A percentile compares a stretch with the other conserved stretches of the same genome.
These are phyloP conservation scores for Lactifluus volemus DNA, from an alignment of 768 basidiomycete genomes.

Conservation along the genomic window DNA sequence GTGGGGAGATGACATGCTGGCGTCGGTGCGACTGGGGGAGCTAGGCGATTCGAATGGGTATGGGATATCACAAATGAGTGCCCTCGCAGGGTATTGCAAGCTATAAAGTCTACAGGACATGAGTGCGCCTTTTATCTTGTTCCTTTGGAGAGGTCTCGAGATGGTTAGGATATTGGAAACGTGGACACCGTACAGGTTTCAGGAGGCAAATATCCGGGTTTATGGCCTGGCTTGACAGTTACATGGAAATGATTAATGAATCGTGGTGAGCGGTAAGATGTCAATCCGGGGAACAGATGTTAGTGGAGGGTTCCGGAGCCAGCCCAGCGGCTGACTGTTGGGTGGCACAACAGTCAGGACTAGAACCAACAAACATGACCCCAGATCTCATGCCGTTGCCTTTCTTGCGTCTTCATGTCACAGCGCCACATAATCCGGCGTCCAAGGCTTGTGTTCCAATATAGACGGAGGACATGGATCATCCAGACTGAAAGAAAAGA, in stretches of 20 bases:
- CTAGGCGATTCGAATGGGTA: neutral
- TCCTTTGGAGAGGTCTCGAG: neutral
- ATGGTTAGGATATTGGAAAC: neutral
- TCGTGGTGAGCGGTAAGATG: neutral
- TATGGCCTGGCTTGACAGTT: constrained; percentile 3
- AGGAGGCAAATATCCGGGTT: neutral
- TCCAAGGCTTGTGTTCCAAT: neutral
- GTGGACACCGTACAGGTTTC: neutral
- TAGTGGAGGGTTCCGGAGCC: neutral
- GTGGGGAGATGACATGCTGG: constrained; percentile 6
- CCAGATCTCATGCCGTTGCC: constrained; percentile 9
- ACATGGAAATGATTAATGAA: constrained; percentile 1
- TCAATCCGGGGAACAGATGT: neutral
- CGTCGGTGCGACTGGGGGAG: neutral
- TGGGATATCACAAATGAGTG: neutral
- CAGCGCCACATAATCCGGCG: constrained; percentile 10
- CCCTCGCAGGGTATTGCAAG: neutral
- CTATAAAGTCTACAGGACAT: neutral
- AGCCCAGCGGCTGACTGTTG: constrained; percentile 12
- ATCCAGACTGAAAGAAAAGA: constrained; percentile 1
- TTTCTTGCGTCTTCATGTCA: constrained; percentile 6
- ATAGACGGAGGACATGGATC: neutral
- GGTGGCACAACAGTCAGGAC: constrained; percentile 5
- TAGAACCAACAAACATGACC: constrained; percentile 13
- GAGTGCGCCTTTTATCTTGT: constrained; percentile 11